A percentile compares a stretch with the other conserved stretches of the same genome.
Evolutionary conservation across 208 protist species (phyloP).

Genomic region (Naegleria fowleri): DNA sequence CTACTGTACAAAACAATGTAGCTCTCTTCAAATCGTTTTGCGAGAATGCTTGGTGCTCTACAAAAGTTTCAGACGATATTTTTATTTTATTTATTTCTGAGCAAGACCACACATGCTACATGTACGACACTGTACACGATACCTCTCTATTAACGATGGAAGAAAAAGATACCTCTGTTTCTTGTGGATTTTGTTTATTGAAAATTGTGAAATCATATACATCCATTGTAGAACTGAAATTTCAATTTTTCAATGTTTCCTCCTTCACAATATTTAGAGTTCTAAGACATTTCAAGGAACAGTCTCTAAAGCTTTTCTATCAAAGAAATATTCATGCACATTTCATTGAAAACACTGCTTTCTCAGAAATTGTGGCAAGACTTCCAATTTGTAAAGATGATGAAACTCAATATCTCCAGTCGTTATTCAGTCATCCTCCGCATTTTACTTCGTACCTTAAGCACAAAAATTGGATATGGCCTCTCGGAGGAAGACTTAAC

Average conservation of each 20-base stretch:
- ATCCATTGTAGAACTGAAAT: background rate
- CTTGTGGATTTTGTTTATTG: background rate
- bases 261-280: background rate
- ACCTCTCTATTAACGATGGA: background rate
- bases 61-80: background rate
- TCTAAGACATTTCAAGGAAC: background rate
- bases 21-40: background rate
- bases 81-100: background rate
- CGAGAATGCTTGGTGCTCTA: background rate
- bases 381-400: background rate
- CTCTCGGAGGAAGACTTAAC: background rate
- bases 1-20: background rate
- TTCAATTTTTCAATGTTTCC: background rate
- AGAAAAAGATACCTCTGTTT: background rate
- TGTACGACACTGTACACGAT: background rate
- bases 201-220: background rate
- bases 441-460: background rate
- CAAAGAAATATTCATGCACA: background rate
- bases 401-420: background rate
- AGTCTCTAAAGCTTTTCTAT: background rate
- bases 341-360: background rate
- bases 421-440: background rate
- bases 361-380: background rate
- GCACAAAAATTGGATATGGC: constrained; percentile 4
- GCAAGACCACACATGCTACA: background rate